Evolutionary conservation across 192 early-diverging fungal genomes (phyloP).

Genomic region (Paraglomus occultum): DNA sequence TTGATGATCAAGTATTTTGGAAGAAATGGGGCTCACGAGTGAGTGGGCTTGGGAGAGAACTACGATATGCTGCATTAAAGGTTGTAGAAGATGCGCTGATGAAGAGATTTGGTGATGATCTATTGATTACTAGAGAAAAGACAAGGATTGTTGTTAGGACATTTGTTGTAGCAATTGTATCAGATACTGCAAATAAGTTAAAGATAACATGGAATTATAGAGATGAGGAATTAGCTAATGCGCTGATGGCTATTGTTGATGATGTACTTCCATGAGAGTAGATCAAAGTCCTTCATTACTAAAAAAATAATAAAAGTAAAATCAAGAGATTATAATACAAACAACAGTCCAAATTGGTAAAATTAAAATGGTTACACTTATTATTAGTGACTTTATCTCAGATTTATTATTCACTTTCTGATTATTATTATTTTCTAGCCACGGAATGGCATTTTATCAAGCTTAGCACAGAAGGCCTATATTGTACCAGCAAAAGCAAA

Average conservation of each 20-base stretch:
- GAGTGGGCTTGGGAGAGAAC: constrained; percentile 24
- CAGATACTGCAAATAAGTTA: constrained; percentile 36
- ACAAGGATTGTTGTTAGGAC: constrained; percentile 29
- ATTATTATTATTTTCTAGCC: too few species aligned
- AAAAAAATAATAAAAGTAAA: too few species aligned
- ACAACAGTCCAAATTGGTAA: too few species aligned
- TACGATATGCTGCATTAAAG: constrained; percentile 29
- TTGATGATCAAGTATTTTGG: constrained; percentile 34
- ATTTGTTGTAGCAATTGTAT: constrained; percentile 31
- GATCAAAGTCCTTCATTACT: too few species aligned
- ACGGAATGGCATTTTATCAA: too few species aligned
- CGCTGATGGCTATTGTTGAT: constrained; percentile 55
- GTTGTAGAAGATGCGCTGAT: constrained; percentile 36
- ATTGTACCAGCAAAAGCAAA: too few species aligned
- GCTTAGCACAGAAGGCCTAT: too few species aligned
- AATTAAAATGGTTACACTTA: too few species aligned
- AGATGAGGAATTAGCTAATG: constrained; percentile 65
- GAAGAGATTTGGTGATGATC: constrained; percentile 34
- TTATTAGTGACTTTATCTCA: too few species aligned
- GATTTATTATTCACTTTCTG: too few species aligned
- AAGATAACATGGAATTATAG: constrained; percentile 62
- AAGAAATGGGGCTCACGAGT: constrained; percentile 30
- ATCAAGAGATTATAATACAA: too few species aligned
- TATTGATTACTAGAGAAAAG: constrained; percentile 23
- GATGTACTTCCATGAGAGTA: constrained; percentile 24